Percentiles rank a stretch among this genome's conserved stretches.
These are phyloP conservation scores for Sporopachydermia cereana DNA, from an alignment of 1,139 yeast genomes.

Conservation along the genomic window DNA sequence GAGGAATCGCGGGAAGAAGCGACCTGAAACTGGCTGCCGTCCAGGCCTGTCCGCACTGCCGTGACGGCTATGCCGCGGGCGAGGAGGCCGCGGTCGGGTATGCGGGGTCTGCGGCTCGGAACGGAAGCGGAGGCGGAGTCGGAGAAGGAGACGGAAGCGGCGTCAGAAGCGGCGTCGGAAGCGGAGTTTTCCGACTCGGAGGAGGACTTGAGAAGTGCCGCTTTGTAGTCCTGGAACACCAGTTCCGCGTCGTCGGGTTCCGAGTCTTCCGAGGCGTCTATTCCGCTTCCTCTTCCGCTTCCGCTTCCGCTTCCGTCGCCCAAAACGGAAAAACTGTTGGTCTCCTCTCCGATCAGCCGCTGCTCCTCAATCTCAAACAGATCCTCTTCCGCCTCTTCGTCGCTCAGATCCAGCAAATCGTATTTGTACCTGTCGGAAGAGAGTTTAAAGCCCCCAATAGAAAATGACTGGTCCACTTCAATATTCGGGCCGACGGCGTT, in stretches of 20 bases:
- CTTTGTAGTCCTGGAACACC: background rate
- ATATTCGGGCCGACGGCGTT: background rate
- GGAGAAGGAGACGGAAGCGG: background rate
- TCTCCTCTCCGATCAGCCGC: background rate
- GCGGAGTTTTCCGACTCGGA: no score
- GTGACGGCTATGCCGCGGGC: background rate
- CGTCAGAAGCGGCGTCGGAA: background rate
- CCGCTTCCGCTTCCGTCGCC: conserved; percentile 1
- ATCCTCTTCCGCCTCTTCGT: background rate
- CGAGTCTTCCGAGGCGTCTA: no score
- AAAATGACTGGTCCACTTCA: background rate
- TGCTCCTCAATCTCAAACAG: background rate
- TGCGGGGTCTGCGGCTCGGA: no score
- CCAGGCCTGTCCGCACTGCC: background rate
- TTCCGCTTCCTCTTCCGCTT: background rate
- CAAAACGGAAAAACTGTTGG: background rate
- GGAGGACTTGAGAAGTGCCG: background rate
- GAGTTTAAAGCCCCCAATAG: background rate
- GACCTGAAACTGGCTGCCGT: background rate
- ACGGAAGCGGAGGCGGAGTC: background rate
- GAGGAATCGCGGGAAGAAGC: background rate
- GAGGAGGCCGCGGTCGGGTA: background rate
- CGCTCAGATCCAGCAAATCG: background rate
- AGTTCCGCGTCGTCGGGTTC: conserved; percentile 1
- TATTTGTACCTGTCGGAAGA: background rate